Percentiles rank a stretch among this genome's conserved stretches.
phyloP scores from a whole-genome alignment of 257 asterid genomes.

The Fraxinus americana region DNA sequence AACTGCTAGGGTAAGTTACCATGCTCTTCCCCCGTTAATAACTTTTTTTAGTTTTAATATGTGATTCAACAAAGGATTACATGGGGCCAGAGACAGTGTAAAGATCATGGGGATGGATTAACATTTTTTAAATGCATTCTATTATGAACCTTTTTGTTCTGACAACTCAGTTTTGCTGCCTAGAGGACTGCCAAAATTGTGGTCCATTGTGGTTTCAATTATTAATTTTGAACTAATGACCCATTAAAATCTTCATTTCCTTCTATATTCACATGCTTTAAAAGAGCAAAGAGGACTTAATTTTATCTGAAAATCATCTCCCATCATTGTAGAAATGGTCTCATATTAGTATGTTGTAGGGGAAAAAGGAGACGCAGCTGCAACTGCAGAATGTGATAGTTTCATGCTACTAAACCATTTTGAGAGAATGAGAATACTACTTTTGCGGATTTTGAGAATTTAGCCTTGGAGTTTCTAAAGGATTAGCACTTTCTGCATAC shows the following conservation, averaged over 20 bases:
- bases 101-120: conserved; percentile 8
- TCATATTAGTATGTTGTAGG: not conserved
- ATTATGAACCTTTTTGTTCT: not conserved
- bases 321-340: not conserved
- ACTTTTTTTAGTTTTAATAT: conserved; percentile 4
- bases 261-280: not conserved
- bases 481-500: not conserved
- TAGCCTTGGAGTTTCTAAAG: too few species aligned
- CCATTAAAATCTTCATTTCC: not conserved
- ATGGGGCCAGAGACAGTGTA: conserved; percentile 1
- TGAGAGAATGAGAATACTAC: not conserved
- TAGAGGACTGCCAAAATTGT: not conserved
- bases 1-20: conserved; percentile 61
- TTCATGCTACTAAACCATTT: not conserved
- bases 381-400: not conserved
- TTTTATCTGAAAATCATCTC: not conserved
- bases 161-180: not conserved
- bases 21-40: conserved; percentile 8
- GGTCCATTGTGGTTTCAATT: not conserved
- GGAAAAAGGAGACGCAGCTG: not conserved
- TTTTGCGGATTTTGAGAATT: too few species aligned
- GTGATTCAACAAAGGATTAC: not conserved
- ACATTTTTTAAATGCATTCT: not conserved
- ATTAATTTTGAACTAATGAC: not conserved
- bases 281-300: not conserved